Conservation (phyloP, 2,329 filamentous ascomycete genomes). For the Fusarium begoniae region DNA sequence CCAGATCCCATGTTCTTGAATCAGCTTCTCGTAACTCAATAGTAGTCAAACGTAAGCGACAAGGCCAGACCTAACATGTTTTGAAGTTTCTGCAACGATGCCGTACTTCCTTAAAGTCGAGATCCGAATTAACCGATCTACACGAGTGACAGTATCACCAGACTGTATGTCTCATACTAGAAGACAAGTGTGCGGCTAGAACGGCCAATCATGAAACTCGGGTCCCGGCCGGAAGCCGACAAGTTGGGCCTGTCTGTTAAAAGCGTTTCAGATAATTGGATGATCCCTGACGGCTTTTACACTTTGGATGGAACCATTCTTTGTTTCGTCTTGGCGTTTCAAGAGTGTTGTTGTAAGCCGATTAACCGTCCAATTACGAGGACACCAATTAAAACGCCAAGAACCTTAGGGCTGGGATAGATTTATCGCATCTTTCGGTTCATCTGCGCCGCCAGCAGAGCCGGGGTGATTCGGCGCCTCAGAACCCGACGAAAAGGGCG, state of each 20-base stretch:
- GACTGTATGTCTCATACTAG: not conserved
- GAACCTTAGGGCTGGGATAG: not conserved
- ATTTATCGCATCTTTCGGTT: too few species aligned
- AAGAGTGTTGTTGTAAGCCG: not conserved
- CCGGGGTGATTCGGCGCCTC: too few species aligned
- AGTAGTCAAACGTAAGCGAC: not conserved
- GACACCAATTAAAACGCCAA: not conserved
- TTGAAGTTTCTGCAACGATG: not conserved
- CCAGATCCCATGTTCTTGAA: not conserved
- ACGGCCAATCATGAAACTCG: not conserved
- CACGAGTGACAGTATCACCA: not conserved
- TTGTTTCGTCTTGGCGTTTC: constrained; percentile 23
- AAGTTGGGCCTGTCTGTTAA: not conserved
- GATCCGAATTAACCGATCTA: not conserved
- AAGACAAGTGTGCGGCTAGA: not conserved
- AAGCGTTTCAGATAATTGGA: constrained; percentile 1
- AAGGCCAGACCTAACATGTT: not conserved
- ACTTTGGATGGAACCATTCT: not conserved
- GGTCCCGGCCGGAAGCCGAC: not conserved
- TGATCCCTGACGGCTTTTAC: not conserved
- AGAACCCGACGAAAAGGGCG: too few species aligned
- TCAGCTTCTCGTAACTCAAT: not conserved
- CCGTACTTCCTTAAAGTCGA: not conserved
- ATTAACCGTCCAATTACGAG: not conserved
- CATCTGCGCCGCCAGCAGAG: fast-evolving